Conservation (phyloP, 73 alveolate species). For the Stentor roeselii region DNA sequence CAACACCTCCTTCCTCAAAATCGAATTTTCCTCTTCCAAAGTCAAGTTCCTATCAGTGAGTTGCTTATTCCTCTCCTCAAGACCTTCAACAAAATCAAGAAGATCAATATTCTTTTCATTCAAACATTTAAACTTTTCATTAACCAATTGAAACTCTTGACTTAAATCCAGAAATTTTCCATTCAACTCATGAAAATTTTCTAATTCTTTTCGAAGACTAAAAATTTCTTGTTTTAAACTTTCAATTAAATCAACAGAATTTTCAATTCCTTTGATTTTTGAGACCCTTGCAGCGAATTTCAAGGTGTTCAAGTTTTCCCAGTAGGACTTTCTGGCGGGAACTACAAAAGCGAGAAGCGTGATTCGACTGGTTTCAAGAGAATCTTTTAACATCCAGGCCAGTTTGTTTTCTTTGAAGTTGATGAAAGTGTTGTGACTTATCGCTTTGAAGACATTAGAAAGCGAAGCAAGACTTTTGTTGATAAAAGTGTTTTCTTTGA, state of each 20-base stretch:
- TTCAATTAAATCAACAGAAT: not conserved
- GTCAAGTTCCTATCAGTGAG: not conserved
- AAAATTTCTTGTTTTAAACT: not conserved
- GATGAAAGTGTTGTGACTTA: not conserved
- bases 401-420: not conserved
- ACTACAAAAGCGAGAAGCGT: not conserved
- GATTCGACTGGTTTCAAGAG: not conserved
- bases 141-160: no score
- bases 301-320: not conserved
- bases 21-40: not conserved
- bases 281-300: not conserved
- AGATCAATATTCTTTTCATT: no score
- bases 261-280: not conserved
- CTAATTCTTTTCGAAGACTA: not conserved
- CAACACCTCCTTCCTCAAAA: not conserved
- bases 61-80: no score
- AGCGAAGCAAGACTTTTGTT: not conserved
- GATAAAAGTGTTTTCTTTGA: not conserved
- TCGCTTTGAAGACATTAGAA: not conserved
- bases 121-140: no score
- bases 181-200: no score
- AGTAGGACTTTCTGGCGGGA: not conserved
- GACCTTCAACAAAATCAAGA: no score
- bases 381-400: not conserved
- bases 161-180: no score